Percentiles rank a stretch among this genome's conserved stretches.
Conservation (phyloP, 179 eudicot species). For the Drosera spatulata region DNA sequence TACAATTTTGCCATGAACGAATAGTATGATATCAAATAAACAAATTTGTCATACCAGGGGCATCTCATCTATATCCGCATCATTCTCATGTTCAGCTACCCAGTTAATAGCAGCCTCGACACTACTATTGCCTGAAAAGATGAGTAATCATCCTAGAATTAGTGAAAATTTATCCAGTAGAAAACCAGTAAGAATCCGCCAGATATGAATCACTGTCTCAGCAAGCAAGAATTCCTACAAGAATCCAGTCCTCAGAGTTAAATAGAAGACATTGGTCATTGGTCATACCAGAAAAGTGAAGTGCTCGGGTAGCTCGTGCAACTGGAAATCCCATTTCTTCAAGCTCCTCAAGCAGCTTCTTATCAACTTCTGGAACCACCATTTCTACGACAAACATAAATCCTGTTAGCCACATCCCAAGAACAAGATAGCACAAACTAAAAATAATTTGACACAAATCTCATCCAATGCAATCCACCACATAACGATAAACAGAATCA, state of each 20-base stretch:
- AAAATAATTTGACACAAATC: no score
- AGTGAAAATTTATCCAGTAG: neutral
- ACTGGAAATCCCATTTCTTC: constrained; percentile 84
- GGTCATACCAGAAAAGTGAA: constrained; percentile 72
- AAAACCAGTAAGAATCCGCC: neutral
- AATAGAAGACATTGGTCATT: neutral
- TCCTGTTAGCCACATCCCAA: neutral
- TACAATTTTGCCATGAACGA: neutral
- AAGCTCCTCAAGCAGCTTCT: constrained; percentile 65
- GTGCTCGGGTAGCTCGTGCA: constrained; percentile 78
- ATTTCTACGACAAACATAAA: constrained; percentile 40
- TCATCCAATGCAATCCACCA: no score
- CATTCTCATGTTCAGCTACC: constrained; percentile 93
- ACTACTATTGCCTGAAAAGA: constrained; percentile 53
- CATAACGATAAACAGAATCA: no score
- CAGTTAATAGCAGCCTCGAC: constrained; percentile 89
- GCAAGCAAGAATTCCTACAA: no score
- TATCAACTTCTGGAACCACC: constrained; percentile 88
- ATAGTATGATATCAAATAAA: neutral
- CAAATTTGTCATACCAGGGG: constrained; percentile 45
- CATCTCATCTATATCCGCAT: constrained; percentile 82
- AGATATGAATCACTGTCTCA: no score
- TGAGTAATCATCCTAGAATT: neutral
- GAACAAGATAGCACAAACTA: no score
- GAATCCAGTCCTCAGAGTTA: no score